Evolutionary conservation across 2,329 filamentous ascomycete species (phyloP).

Genomic region (Orbilia javanica): DNA sequence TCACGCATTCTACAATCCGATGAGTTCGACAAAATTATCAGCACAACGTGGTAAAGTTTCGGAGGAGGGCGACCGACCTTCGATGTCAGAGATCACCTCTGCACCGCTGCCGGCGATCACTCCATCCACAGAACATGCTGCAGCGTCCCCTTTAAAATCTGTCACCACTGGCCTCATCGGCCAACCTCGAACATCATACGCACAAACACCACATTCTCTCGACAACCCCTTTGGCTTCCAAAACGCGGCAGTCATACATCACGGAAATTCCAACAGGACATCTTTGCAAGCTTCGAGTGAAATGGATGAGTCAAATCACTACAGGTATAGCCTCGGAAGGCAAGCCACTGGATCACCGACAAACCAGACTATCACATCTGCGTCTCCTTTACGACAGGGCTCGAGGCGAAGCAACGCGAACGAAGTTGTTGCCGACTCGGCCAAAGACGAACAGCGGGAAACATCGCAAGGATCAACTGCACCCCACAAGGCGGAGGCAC

Average conservation of each 20-base stretch:
- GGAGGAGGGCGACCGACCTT: conserved; percentile 66
- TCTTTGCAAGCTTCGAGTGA: conserved; percentile 50
- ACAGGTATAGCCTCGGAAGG: conserved; percentile 54
- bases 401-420: conserved; percentile 63
- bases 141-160: conserved; percentile 28
- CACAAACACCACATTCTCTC: conserved; percentile 36
- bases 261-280: conserved; percentile 49
- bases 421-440: conserved; percentile 27
- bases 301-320: conserved; percentile 52
- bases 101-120: conserved; percentile 55
- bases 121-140: conserved; percentile 16
- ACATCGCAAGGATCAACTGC: conserved; percentile 42
- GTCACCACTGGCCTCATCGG: conserved; percentile 37
- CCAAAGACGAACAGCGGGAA: conserved; percentile 45
- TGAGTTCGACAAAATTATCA: conserved; percentile 95
- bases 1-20: conserved; percentile 92
- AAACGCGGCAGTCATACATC: conserved; percentile 43
- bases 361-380: conserved; percentile 60
- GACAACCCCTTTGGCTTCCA: conserved; percentile 51
- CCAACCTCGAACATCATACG: conserved; percentile 35
- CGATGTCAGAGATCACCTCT: conserved; percentile 61
- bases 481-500: conserved; percentile 23
- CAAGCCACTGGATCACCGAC: conserved; percentile 58
- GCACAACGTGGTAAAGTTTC: conserved; percentile 77
- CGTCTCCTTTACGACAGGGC: conserved; percentile 63